Conservation (phyloP, 1,284 basidiomycete genomes). For the Polyporus tsugae region DNA sequence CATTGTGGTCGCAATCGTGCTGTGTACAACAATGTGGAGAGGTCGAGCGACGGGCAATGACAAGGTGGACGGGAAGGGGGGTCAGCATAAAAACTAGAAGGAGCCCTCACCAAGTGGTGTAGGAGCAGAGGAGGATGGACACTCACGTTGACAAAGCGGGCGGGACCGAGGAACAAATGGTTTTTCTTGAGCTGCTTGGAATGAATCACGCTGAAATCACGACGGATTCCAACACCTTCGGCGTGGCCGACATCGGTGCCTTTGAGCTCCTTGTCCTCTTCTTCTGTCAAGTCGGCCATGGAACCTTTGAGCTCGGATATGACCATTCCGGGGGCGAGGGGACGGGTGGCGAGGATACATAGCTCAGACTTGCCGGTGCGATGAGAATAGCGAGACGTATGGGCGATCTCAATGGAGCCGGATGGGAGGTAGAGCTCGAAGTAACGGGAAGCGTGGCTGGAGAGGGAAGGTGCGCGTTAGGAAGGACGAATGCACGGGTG, state of each 20-base stretch:
- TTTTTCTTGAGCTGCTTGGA: slow-evolving; percentile 92
- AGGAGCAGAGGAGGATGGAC: slow-evolving; percentile 6
- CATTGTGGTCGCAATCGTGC: slow-evolving; percentile 94
- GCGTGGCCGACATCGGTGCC: slow-evolving; percentile 66
- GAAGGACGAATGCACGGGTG: slow-evolving; percentile 24
- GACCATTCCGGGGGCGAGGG: slow-evolving; percentile 73
- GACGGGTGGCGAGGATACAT: slow-evolving; percentile 86
- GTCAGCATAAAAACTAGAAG: slow-evolving; percentile 3
- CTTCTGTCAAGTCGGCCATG: slow-evolving; percentile 84
- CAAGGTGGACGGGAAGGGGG: background rate
- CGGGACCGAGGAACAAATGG: slow-evolving; percentile 91
- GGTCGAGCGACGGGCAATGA: background rate
- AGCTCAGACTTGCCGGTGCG: slow-evolving; percentile 90
- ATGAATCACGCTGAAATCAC: slow-evolving; percentile 93
- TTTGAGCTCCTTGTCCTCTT: slow-evolving; percentile 84
- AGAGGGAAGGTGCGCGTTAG: slow-evolving; percentile 41
- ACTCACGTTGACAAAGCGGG: slow-evolving; percentile 93
- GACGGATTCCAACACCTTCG: slow-evolving; percentile 72
- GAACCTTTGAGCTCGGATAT: slow-evolving; percentile 88
- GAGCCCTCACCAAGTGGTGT: slow-evolving; percentile 9
- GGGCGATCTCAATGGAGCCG: slow-evolving; percentile 87
- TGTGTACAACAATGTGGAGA: slow-evolving; percentile 41
- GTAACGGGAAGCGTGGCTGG: slow-evolving; percentile 85
- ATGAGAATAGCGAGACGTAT: slow-evolving; percentile 85
- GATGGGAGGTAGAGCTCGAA: slow-evolving; percentile 83